These are phyloP conservation scores for Cyclotella distinguenda DNA, from an alignment of 108 stramenopile genomes.

Conservation along the genomic window DNA sequence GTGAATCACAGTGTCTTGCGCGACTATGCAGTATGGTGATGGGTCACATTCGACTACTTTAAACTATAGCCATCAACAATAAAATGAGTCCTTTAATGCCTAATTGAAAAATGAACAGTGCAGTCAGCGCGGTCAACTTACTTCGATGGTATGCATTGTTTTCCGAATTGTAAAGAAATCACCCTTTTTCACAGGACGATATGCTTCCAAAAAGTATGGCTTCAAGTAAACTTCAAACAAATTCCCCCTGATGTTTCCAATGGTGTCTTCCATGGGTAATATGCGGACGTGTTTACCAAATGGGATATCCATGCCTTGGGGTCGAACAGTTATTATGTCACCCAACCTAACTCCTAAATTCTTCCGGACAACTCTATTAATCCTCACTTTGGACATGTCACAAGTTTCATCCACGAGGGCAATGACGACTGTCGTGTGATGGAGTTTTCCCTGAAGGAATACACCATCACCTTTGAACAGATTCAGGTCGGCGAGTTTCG, in stretches of 20 bases:
- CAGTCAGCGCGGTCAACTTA: too few species aligned
- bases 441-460: constrained; percentile 73
- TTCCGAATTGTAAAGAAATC: constrained; percentile 75
- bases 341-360: constrained; percentile 78
- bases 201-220: constrained; percentile 84
- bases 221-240: constrained; percentile 82
- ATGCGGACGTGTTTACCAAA: constrained; percentile 77
- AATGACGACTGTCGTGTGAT: constrained; percentile 73
- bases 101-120: too few species aligned
- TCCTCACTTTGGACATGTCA: constrained; percentile 66
- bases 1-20: constrained; percentile 84
- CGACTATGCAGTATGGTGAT: constrained; percentile 68
- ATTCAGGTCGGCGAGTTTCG: constrained; percentile 73
- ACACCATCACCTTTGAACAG: constrained; percentile 81
- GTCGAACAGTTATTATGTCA: constrained; percentile 64
- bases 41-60: constrained; percentile 85
- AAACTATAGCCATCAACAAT: constrained; percentile 20
- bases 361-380: constrained; percentile 84
- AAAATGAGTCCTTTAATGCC: too few species aligned
- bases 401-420: constrained; percentile 71
- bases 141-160: constrained; percentile 82
- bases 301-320: constrained; percentile 65
- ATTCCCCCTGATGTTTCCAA: constrained; percentile 77
- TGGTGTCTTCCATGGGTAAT: constrained; percentile 75
- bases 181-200: constrained; percentile 77